Evolutionary conservation across 2,329 filamentous ascomycete species (phyloP).

Genomic region (Botrytis fragariae): DNA sequence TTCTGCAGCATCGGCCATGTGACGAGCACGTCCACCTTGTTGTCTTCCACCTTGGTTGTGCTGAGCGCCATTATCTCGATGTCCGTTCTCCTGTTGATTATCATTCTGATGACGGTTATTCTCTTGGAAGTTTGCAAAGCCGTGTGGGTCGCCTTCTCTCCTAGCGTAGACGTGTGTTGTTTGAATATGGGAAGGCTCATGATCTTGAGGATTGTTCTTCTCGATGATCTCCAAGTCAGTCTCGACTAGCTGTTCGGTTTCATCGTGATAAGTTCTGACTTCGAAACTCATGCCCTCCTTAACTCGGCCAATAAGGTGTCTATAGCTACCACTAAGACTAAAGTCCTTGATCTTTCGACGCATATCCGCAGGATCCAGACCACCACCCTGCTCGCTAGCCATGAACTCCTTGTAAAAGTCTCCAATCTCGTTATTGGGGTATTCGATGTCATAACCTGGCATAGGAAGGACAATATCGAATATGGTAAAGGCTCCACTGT

Average conservation of each 20-base stretch:
- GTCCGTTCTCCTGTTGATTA: background rate
- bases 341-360: conserved; percentile 81
- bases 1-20: conserved; percentile 5
- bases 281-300: conserved; percentile 61
- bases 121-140: background rate
- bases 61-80: background rate
- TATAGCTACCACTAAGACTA: conserved; percentile 83
- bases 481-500: conserved; percentile 72
- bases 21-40: conserved; percentile 1
- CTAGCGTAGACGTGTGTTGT: conserved; percentile 1
- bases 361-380: conserved; percentile 82
- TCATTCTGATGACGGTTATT: background rate
- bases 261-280: conserved; percentile 66
- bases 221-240: conserved; percentile 69
- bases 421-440: conserved; percentile 81
- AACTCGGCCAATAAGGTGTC: conserved; percentile 74
- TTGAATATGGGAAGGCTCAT: background rate
- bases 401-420: conserved; percentile 85
- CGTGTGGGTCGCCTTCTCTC: conserved; percentile 5
- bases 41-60: conserved; percentile 1
- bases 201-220: conserved; percentile 18
- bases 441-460: conserved; percentile 87
- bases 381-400: conserved; percentile 72
- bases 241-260: conserved; percentile 79
- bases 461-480: conserved; percentile 88